These are phyloP conservation scores for Bonia amplexicaulis DNA, from an alignment of 176 grass and related monocot species.

Conservation along the genomic window DNA sequence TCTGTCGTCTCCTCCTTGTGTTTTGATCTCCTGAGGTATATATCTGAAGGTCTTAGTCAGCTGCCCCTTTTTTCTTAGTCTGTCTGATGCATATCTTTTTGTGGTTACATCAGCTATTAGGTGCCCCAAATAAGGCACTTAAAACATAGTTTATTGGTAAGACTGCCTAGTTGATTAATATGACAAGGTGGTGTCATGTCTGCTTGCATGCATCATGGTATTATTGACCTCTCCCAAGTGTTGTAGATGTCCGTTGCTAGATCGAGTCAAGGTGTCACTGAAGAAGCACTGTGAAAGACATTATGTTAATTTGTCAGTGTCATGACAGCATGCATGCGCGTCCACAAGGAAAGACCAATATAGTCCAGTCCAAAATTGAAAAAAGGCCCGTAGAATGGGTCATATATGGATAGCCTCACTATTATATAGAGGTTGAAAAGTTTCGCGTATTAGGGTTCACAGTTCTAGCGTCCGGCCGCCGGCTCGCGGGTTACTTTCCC, in stretches of 20 bases:
- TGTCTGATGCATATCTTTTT: constrained; percentile 12
- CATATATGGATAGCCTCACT: neutral
- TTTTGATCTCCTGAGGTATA: neutral
- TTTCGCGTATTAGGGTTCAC: neutral
- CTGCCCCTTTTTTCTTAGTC: neutral
- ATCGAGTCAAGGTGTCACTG: neutral
- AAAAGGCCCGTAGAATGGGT: neutral
- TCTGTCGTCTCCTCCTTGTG: constrained; percentile 16
- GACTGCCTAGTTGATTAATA: constrained; percentile 11
- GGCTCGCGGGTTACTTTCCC: neutral
- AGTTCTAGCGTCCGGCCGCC: neutral
- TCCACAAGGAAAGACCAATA: neutral
- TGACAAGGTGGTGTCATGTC: constrained; percentile 19
- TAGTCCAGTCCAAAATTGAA: neutral
- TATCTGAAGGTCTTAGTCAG: constrained; percentile 7
- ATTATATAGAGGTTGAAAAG: neutral
- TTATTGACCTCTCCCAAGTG: constrained; percentile 14
- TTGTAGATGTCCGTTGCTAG: neutral
- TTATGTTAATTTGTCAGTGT: neutral
- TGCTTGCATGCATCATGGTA: constrained; percentile 26
- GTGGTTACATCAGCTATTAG: constrained; percentile 39
- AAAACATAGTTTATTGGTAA: constrained; percentile 20
- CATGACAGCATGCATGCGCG: neutral
- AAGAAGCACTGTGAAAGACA: neutral
- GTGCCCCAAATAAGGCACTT: neutral